phyloP scores from a whole-genome alignment of 495 filamentous ascomycete species.

The Glonium stellatum region DNA sequence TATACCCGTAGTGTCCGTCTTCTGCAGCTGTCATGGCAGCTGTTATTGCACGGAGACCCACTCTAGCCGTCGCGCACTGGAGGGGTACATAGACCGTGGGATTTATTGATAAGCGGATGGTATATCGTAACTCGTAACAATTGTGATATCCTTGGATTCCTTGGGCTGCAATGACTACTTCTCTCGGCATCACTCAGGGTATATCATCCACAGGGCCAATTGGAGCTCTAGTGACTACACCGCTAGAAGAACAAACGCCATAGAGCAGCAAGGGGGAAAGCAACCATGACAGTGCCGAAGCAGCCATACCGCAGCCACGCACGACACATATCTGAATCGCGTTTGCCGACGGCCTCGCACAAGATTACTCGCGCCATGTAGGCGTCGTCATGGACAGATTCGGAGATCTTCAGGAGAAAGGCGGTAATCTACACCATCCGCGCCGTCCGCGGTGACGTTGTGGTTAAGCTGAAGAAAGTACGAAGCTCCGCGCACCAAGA shows the following conservation, averaged over 20 bases:
- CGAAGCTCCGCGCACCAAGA: no score
- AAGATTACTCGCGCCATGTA: background rate
- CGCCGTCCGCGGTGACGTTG: no score
- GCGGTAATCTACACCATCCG: no score
- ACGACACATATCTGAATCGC: conserved; percentile 19
- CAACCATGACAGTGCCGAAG: background rate
- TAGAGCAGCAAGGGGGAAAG: conserved; percentile 3
- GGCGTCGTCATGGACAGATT: background rate
- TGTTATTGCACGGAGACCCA: background rate
- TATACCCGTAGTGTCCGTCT: conserved; percentile 2
- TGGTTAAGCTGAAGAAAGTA: no score
- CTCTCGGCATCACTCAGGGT: conserved; percentile 16
- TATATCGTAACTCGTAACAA: conserved; percentile 17
- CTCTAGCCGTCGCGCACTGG: background rate
- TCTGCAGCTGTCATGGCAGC: background rate
- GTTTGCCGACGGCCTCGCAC: background rate
- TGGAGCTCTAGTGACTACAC: conserved; percentile 5
- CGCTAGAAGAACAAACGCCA: conserved; percentile 15
- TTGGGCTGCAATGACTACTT: background rate
- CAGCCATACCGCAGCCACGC: conserved; percentile 13
- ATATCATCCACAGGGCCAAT: conserved; percentile 15
- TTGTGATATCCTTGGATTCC: background rate
- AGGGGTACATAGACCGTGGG: conserved; percentile 5
- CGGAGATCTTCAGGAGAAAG: background rate
- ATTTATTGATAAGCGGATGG: conserved; percentile 23